These are phyloP conservation scores for Neurospora sp. DNA, from an alignment of 495 filamentous ascomycete species.

Conservation along the genomic window DNA sequence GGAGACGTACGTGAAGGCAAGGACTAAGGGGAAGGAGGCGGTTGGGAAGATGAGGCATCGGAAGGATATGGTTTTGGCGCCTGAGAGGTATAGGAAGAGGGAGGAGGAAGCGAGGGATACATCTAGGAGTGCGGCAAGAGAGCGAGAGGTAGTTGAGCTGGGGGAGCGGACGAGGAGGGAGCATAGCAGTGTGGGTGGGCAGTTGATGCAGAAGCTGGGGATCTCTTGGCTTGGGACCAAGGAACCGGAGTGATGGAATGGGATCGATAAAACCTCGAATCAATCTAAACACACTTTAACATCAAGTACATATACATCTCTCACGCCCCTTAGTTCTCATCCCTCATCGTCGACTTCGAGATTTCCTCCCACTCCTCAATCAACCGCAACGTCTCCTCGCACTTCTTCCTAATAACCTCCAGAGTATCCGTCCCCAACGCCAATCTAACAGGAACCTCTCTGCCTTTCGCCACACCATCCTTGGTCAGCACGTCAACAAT, in stretches of 20 bases:
- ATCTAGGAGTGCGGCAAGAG: constrained; percentile 40
- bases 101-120: constrained; percentile 35
- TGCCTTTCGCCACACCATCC: constrained; percentile 26
- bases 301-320: background rate
- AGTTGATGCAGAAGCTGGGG: constrained; percentile 26
- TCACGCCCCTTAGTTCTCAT: background rate
- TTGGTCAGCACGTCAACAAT: constrained; percentile 37
- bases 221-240: constrained; percentile 2
- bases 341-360: constrained; percentile 4
- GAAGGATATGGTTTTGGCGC: constrained; percentile 29
- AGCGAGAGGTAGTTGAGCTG: constrained; percentile 30
- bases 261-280: background rate
- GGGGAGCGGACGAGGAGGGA: constrained; percentile 25
- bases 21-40: constrained; percentile 45
- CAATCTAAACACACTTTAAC: background rate
- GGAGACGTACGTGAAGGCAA: constrained; percentile 60
- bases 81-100: constrained; percentile 29
- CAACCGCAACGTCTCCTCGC: constrained; percentile 18
- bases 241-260: background rate
- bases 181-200: constrained; percentile 22
- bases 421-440: constrained; percentile 23
- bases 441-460: constrained; percentile 22
- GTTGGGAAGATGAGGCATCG: constrained; percentile 23
- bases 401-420: constrained; percentile 21
- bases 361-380: constrained; percentile 29